Percentiles rank a stretch among this genome's conserved stretches.
Evolutionary conservation across 192 early-diverging fungal species (phyloP).

Genomic region (Entomortierella chlamydospora): DNA sequence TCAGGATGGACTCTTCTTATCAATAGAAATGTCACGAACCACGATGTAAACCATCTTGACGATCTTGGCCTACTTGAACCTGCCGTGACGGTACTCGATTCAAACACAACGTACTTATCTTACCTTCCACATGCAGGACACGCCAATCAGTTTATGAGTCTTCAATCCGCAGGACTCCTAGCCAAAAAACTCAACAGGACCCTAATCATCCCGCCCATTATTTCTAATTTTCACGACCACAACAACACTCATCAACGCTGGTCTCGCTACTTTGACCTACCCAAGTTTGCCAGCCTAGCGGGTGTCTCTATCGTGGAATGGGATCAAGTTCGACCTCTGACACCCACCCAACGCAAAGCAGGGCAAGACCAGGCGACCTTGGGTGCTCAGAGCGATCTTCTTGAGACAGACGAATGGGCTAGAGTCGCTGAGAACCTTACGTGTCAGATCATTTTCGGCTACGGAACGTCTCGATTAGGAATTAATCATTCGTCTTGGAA

Average conservation of each 20-base stretch:
- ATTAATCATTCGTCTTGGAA: too few relatives aligned
- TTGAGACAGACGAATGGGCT: too few relatives aligned
- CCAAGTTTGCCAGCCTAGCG: constrained; percentile 17
- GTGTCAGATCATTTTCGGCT: constrained; percentile 34
- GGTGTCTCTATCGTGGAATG: constrained; percentile 32
- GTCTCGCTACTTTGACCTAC: constrained; percentile 44
- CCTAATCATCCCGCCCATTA: constrained; percentile 41
- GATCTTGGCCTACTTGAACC: too few relatives aligned
- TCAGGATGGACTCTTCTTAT: too few relatives aligned
- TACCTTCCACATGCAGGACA: constrained; percentile 39
- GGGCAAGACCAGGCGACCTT: constrained; percentile 11
- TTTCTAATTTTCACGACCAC: constrained; percentile 42
- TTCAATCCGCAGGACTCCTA: constrained; percentile 33
- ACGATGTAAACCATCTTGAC: too few relatives aligned
- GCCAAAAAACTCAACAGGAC: constrained; percentile 45
- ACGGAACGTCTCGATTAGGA: too few relatives aligned
- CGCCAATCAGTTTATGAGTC: constrained; percentile 44
- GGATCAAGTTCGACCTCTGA: too few relatives aligned
- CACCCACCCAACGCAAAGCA: constrained; percentile 24
- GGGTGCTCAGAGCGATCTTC: not conserved
- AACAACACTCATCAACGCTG: constrained; percentile 41
- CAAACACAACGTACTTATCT: too few relatives aligned
- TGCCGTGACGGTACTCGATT: too few relatives aligned
- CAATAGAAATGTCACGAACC: too few relatives aligned
- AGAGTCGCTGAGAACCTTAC: constrained; percentile 16